These are phyloP conservation scores for Phytophthora sojae DNA, from an alignment of 352 stramenopile species.

Conservation along the genomic window DNA sequence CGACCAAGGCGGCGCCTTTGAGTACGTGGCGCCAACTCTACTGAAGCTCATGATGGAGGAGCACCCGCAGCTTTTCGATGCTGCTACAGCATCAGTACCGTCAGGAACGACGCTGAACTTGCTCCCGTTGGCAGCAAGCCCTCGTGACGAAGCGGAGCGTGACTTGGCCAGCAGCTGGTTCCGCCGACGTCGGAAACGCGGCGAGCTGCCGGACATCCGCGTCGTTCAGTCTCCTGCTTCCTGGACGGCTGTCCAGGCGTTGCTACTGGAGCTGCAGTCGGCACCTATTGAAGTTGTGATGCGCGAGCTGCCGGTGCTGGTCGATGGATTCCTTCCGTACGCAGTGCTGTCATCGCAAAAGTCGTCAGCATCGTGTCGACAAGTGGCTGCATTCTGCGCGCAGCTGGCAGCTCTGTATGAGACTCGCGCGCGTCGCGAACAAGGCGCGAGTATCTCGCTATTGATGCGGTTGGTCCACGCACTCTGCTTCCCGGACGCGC, in stretches of 20 bases:
- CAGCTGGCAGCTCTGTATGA: conserved; percentile 53
- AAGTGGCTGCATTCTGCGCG: conserved; percentile 42
- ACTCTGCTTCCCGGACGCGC: conserved; percentile 54
- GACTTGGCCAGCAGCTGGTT: conserved; percentile 46
- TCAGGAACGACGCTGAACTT: conserved; percentile 32
- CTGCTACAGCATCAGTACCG: conserved; percentile 20
- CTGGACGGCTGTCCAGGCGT: conserved; percentile 36
- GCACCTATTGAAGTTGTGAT: conserved; percentile 45
- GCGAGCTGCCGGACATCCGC: conserved; percentile 17
- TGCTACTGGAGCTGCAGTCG: conserved; percentile 40
- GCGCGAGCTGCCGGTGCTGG: conserved; percentile 36
- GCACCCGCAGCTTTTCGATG: conserved; percentile 52
- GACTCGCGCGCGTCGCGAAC: conserved; percentile 34
- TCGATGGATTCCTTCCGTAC: conserved; percentile 47
- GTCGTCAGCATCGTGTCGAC: conserved; percentile 9
- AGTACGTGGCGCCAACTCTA: conserved; percentile 62
- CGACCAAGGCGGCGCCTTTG: conserved; percentile 50
- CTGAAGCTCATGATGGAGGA: conserved; percentile 65
- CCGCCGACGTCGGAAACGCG: conserved; percentile 28
- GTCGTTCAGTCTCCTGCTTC: conserved; percentile 29
- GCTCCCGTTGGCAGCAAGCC: conserved; percentile 34
- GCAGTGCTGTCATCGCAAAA: conserved; percentile 27
- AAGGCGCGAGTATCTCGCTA: conserved; percentile 33
- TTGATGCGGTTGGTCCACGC: conserved; percentile 54
- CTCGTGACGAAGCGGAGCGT: conserved; percentile 23